Percentiles rank a stretch among this genome's conserved stretches.
Evolutionary conservation across 139 green algal genomes (phyloP).

Genomic region (Coccomyxa sp.): DNA sequence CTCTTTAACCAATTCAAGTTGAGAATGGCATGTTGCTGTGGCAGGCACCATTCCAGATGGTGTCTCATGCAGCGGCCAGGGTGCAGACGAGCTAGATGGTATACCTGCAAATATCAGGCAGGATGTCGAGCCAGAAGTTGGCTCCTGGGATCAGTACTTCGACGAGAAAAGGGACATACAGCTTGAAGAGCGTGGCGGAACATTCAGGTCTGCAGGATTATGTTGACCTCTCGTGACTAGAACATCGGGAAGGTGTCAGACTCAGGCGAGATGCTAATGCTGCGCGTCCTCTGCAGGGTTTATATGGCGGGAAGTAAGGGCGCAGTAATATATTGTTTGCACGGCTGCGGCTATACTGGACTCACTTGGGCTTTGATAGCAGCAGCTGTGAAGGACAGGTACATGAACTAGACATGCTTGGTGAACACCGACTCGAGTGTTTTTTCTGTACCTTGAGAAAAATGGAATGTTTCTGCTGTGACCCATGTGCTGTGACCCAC

Average conservation of each 20-base stretch:
- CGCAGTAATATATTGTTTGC: constrained; percentile 69
- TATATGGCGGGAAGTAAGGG: constrained; percentile 56
- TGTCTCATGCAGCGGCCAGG: neutral
- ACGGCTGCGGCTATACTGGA: constrained; percentile 84
- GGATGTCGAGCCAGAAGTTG: neutral
- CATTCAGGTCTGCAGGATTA: constrained; percentile 10
- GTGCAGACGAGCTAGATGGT: neutral
- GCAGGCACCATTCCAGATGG: constrained; percentile 16
- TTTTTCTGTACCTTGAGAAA: too few relatives aligned
- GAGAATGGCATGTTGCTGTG: neutral
- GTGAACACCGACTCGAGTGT: too few relatives aligned
- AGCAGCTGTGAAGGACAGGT: constrained; percentile 53
- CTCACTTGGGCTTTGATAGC: constrained; percentile 82
- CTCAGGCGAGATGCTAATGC: neutral
- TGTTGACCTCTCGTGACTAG: neutral
- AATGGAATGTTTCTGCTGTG: too few relatives aligned
- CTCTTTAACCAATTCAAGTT: too few relatives aligned
- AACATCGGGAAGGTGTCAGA: neutral
- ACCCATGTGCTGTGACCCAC: too few relatives aligned
- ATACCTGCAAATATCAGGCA: neutral
- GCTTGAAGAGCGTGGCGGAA: neutral
- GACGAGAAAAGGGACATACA: constrained; percentile 3
- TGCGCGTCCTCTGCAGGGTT: constrained; percentile 25
- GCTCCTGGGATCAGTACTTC: constrained; percentile 15
- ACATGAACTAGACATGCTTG: too few relatives aligned